Evolutionary conservation across 2,329 filamentous ascomycete species (phyloP).

Genomic region (Albophoma yamanashiensis): DNA sequence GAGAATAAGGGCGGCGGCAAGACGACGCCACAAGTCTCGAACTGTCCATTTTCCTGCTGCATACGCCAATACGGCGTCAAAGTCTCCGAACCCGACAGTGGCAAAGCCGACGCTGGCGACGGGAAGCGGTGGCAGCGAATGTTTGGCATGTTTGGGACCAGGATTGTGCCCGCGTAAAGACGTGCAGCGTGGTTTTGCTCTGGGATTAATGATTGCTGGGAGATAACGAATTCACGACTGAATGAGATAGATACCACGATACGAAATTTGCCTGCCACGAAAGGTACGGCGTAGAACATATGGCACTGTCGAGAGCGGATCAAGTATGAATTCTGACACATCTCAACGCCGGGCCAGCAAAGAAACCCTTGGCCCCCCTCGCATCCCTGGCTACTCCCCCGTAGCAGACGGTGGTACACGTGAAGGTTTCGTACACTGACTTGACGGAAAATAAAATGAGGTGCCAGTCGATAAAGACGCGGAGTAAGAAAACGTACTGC

Average conservation of each 20-base stretch:
- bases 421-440: neutral
- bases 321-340: neutral
- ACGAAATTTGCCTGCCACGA: neutral
- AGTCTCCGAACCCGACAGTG: slow-evolving; percentile 25
- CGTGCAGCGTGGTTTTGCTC: neutral
- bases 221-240: neutral
- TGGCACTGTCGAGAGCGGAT: neutral
- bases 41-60: slow-evolving; percentile 58
- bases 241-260: neutral
- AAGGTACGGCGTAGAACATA: neutral
- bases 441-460: slow-evolving; percentile 4
- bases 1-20: slow-evolving; percentile 56
- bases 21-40: slow-evolving; percentile 22
- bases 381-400: neutral
- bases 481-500: neutral
- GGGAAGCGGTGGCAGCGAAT: slow-evolving; percentile 47
- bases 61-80: slow-evolving; percentile 59
- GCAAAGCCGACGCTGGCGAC: slow-evolving; percentile 32
- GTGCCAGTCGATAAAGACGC: neutral
- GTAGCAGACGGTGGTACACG: neutral
- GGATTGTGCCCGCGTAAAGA: slow-evolving; percentile 25
- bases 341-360: slow-evolving; percentile 6
- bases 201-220: neutral
- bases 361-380: slow-evolving; percentile 1
- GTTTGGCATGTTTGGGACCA: slow-evolving; percentile 56